These are phyloP conservation scores for Phascolomyces articulosus DNA, from an alignment of 371 early-diverging fungal genomes.

Conservation along the genomic window DNA sequence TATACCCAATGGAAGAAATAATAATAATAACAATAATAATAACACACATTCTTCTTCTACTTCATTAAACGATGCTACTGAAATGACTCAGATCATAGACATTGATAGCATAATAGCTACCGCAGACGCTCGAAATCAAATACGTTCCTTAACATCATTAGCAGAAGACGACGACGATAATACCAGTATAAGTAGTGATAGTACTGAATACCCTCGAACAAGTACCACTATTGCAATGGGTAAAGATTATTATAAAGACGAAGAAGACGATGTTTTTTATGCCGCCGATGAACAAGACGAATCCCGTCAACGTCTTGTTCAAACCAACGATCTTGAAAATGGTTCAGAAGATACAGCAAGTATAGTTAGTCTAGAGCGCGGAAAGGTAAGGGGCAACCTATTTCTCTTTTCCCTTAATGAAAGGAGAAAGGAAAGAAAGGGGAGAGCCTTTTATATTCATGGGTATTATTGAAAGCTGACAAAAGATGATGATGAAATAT, in stretches of 20 bases:
- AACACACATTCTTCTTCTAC: neutral
- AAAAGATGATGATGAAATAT: too few species aligned
- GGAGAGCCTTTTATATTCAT: neutral
- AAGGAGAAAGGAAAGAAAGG: neutral
- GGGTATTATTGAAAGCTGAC: too few species aligned
- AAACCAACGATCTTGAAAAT: constrained; percentile 13
- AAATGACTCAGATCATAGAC: constrained; percentile 39
- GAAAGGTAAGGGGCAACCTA: constrained; percentile 3
- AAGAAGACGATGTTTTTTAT: constrained; percentile 3
- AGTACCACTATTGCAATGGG: constrained; percentile 7
- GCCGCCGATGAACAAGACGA: constrained; percentile 16
- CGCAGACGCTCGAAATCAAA: constrained; percentile 33
- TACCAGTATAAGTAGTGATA: constrained; percentile 13
- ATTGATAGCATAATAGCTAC: constrained; percentile 29
- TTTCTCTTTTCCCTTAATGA: neutral
- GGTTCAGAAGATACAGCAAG: constrained; percentile 1
- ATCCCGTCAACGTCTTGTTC: constrained; percentile 17
- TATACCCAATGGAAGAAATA: neutral
- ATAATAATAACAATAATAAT: neutral
- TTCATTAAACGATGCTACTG: constrained; percentile 27
- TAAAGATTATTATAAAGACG: constrained; percentile 15
- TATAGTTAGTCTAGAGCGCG: constrained; percentile 8
- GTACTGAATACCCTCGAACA: constrained; percentile 17
- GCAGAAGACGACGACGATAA: constrained; percentile 23
- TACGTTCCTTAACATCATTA: constrained; percentile 14